Evolutionary conservation across 768 basidiomycete genomes (phyloP), one percentile per base, ranked within the genome.

Genomic region (Phanerodontia chrysosporium): DNA sequence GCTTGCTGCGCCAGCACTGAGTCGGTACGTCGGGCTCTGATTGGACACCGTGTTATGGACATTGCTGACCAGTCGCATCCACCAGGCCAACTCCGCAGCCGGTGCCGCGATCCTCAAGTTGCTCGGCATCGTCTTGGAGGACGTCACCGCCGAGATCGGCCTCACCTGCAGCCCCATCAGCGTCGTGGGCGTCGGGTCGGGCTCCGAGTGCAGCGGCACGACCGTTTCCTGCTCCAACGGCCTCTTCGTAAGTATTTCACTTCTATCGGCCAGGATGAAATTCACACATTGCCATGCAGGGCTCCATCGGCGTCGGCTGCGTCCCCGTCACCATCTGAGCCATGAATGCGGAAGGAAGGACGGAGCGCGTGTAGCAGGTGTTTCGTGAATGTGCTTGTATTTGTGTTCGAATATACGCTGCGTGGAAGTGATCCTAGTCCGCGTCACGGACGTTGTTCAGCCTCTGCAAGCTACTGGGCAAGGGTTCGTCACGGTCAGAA

Each of bases 91-190:
- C n/a, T 30, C 51, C 2, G 21, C 51, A 16, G 28, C 51, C 1
- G 51, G 14, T 22, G 32, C 21, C 13, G n/a, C 21, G 1, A 30
- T 51, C 21, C 29, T 51, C 9, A 22, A 9, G 16, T 13, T 8
- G 5, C 28, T 51, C n/a, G 59, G 62, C 39, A 46, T 67, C 44
- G 64, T 59, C 36, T 28, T 62, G 24, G 13, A 18, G 39, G 16
- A 32, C 28, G 1, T 51, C 5, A 32, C 30, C 29, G 30, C 5
- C 30, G 16, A 14, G 29, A 10, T 51, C 3, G 49, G 49, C 27
- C 21, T 51, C 16, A 30, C 49, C 14, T 51, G 49, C 49, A 51
- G 30, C 28, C 49, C 30, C 25, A 49, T 51, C 49, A 14, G 28
- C n/a, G 29, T 51, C 16, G 28, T 32, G 5, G 30, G 30, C 49